phyloP scores from a whole-genome alignment of 2,329 filamentous ascomycete genomes.

The Fusarium sp. region DNA sequence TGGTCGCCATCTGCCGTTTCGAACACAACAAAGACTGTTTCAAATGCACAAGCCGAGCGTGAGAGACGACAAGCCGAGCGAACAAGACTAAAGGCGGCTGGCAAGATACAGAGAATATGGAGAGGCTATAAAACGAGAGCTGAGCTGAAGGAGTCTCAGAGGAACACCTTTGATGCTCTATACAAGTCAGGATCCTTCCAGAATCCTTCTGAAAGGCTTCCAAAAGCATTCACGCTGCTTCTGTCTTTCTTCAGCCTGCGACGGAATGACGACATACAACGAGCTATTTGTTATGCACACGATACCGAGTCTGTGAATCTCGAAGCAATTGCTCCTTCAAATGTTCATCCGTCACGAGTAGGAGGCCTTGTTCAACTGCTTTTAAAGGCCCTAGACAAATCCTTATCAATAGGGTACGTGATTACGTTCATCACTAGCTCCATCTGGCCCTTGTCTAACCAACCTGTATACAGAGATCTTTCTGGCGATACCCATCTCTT shows the following conservation, averaged over 20 bases:
- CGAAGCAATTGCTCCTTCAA: constrained; percentile 49
- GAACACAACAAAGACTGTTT: constrained; percentile 80
- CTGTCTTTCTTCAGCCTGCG: constrained; percentile 62
- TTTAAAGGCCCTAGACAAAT: constrained; percentile 49
- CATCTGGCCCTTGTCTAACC: constrained; percentile 26
- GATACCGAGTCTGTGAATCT: constrained; percentile 56
- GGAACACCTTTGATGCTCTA: constrained; percentile 71
- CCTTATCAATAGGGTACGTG: constrained; percentile 43
- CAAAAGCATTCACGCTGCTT: constrained; percentile 60
- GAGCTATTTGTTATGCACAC: constrained; percentile 60
- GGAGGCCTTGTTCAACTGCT: constrained; percentile 53
- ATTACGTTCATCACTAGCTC: background rate
- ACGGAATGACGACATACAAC: constrained; percentile 59
- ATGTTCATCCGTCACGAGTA: constrained; percentile 48
- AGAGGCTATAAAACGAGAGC: constrained; percentile 77
- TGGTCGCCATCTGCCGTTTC: constrained; percentile 68
- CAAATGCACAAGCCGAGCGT: constrained; percentile 88
- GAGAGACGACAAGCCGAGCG: constrained; percentile 83
- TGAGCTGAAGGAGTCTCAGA: constrained; percentile 66
- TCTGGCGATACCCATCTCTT: constrained; percentile 47
- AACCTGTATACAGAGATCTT: constrained; percentile 21
- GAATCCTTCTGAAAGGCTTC: constrained; percentile 52
- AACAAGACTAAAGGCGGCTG: constrained; percentile 78
- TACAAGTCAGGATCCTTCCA: constrained; percentile 57
- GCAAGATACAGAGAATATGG: constrained; percentile 83